Percentiles rank a stretch among this genome's conserved stretches.
These are phyloP conservation scores for Verticillium longisporum DNA, from an alignment of 2,329 filamentous ascomycete genomes.

Conservation along the genomic window DNA sequence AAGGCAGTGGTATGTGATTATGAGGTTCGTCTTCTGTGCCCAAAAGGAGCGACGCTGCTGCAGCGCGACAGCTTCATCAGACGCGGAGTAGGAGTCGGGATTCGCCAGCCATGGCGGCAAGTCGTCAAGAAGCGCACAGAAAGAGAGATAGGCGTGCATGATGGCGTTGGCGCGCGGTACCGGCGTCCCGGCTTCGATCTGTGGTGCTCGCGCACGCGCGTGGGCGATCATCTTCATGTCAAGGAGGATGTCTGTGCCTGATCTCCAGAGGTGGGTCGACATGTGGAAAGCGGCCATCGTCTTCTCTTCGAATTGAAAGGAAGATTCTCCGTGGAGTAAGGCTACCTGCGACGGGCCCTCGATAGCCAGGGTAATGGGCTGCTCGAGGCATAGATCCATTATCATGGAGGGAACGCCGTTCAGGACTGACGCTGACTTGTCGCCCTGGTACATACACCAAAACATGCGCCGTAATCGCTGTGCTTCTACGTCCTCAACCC, in stretches of 20 bases:
- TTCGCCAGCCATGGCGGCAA: not conserved
- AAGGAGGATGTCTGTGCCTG: not conserved
- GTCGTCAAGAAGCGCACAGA: not conserved
- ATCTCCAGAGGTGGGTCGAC: not conserved
- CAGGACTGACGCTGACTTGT: conserved; percentile 28
- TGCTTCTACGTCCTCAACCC: conserved; percentile 25
- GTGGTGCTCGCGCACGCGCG: not conserved
- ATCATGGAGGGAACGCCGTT: conserved; percentile 35
- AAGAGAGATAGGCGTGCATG: not conserved
- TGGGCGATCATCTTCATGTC: not conserved
- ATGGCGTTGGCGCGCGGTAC: not conserved
- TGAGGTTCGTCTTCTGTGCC: conserved; percentile 32
- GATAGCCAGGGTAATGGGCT: conserved; percentile 25
- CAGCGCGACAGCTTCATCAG: not conserved
- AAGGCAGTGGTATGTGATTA: conserved; percentile 30
- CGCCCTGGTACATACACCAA: conserved; percentile 31
- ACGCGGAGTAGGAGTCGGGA: not conserved
- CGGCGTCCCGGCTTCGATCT: not conserved
- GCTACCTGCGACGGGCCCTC: not conserved
- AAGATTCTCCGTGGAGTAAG: not conserved
- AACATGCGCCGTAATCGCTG: conserved; percentile 27
- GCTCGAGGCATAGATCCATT: conserved; percentile 32
- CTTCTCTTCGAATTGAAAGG: not conserved
- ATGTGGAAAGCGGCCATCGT: not conserved
- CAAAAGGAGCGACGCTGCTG: conserved; percentile 13